These are phyloP conservation scores for Amanita brunnescens DNA, from an alignment of 768 basidiomycete genomes.

Conservation along the genomic window DNA sequence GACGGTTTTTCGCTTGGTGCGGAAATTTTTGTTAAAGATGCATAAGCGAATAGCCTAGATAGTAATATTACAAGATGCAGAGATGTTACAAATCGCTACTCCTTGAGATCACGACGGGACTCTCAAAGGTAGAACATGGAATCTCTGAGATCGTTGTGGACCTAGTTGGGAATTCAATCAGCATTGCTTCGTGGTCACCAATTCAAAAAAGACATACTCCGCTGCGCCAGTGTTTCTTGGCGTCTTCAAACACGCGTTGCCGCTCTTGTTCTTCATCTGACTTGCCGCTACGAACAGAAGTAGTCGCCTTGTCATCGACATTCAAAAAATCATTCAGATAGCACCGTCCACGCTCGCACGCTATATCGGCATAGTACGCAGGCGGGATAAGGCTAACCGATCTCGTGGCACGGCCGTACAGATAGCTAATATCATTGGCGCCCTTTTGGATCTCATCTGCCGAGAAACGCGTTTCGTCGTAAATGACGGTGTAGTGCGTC, in stretches of 20 bases:
- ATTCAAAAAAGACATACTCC: constrained; percentile 29
- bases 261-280: constrained; percentile 30
- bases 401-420: constrained; percentile 78
- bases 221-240: constrained; percentile 40
- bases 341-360: constrained; percentile 70
- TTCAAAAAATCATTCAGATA: constrained; percentile 64
- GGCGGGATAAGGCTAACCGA: constrained; percentile 76
- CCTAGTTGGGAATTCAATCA: constrained; percentile 18
- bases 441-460: constrained; percentile 72
- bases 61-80: no score
- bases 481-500: constrained; percentile 74
- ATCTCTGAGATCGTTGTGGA: constrained; percentile 47
- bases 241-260: constrained; percentile 34
- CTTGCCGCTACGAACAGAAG: constrained; percentile 19
- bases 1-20: no score
- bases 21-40: no score
- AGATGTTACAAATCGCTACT: no score
- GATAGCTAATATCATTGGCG: constrained; percentile 58
- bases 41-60: no score
- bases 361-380: constrained; percentile 76
- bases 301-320: constrained; percentile 39
- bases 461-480: constrained; percentile 63
- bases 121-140: constrained; percentile 71
- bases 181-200: not conserved
- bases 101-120: not conserved